Evolutionary conservation across 495 filamentous ascomycete species (phyloP), one percentile per base, ranked within the genome.

Genomic region (Aspergillus ostianus): DNA sequence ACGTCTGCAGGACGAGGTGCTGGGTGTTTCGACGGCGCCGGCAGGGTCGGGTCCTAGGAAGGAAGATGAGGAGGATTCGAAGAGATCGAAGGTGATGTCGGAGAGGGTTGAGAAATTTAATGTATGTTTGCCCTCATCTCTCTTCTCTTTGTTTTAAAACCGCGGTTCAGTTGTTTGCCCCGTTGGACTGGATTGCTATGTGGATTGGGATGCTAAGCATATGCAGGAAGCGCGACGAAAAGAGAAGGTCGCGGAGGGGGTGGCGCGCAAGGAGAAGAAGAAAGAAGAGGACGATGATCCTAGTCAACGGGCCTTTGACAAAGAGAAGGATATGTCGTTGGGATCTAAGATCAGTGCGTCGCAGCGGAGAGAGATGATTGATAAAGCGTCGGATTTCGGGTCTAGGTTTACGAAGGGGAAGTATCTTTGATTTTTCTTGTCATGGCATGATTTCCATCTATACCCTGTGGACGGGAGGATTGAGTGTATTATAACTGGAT

Each of bases 221-320:
- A 13, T 47, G n/a, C 58, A 87, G 78, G 82, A 85, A n/a, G 77
- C 83, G 59, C 80, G 82, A 61, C 75, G 89, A 27, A 86, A 84
- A 20, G 79, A 79, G 56, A 87, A 82, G 47, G 75, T 93, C 23
- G 82, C 87, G 58, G 84, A 89, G 55, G 78, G 87, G 62, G 85
- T 54, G 63, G 63, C 70, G 21, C 67, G 63, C 6, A 65, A 56
- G 3, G 68, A 65, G 27, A 72, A 82, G 23, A 82, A 85, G 63
- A 83, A 90, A 58, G 90, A 93, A 56, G 92, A 96, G 55, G 91
- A 94, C 29, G 93, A 98, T 77, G 93, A 98, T 70, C 94, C 94
- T 21, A 95, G 90, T 67, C 85, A 85, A 71, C 80, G 94, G 60
- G 87, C 85, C 9, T 98, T 97, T 78, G 92, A 97, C 75, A 80